Percentiles rank a stretch among this genome's conserved stretches.
These are phyloP conservation scores for Podaxis sp. DNA, from an alignment of 768 basidiomycete genomes.

Conservation along the genomic window DNA sequence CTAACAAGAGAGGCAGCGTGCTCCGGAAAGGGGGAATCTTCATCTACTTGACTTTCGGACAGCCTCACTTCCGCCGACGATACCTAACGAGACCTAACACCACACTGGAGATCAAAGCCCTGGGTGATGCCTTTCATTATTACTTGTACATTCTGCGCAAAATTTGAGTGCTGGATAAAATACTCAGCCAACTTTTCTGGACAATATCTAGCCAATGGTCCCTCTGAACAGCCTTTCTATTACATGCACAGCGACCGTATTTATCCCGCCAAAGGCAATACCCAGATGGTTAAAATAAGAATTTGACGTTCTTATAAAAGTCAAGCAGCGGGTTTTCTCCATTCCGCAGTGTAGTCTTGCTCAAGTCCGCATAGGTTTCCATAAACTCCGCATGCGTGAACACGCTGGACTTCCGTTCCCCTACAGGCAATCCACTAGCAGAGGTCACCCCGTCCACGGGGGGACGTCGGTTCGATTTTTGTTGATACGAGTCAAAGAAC, in stretches of 20 bases:
- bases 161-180: slow-evolving; percentile 13
- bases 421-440: slow-evolving; percentile 73
- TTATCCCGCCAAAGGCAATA: too few species aligned
- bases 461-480: slow-evolving; percentile 45
- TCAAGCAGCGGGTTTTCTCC: slow-evolving; percentile 88
- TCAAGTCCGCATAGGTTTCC: slow-evolving; percentile 75
- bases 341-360: slow-evolving; percentile 63
- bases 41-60: slow-evolving; percentile 83
- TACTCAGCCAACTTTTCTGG: neutral
- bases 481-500: slow-evolving; percentile 70
- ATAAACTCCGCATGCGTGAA: slow-evolving; percentile 89
- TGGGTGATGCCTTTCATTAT: slow-evolving; percentile 83
- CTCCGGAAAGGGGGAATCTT: slow-evolving; percentile 60
- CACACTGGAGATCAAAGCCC: slow-evolving; percentile 57
- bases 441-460: slow-evolving; percentile 71
- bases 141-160: slow-evolving; percentile 68
- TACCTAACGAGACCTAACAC: slow-evolving; percentile 57
- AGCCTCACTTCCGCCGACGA: slow-evolving; percentile 79
- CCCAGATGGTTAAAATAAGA: slow-evolving; percentile 58
- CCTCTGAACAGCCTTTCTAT: too few species aligned
- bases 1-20: slow-evolving; percentile 37
- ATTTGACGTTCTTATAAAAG: slow-evolving; percentile 92
- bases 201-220: too few species aligned
- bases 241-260: too few species aligned
- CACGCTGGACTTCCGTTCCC: slow-evolving; percentile 77